Base-by-base conservation (phyloP, 345 rosid species). In the Heritiera fomes region DNA sequence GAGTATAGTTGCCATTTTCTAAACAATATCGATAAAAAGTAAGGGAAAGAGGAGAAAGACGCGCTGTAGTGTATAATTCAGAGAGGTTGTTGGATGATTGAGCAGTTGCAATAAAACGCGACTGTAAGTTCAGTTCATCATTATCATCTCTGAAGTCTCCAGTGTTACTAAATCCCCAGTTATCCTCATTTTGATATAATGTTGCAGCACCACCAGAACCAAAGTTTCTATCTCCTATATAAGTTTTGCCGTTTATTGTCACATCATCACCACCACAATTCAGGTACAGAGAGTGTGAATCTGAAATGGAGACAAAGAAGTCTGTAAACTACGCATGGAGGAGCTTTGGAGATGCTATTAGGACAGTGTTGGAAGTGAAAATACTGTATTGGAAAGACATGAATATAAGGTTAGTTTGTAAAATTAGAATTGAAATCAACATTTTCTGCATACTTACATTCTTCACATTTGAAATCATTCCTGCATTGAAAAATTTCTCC, bases 101-200 rank as follows among this genome's bases (percentile, higher is more conserved):
- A 6, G 14, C n/a, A 45, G 58, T 50, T 43, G 76, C 41, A 72
- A 70, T 75, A 74, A 46, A 79, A 43, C 69, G 75, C n/a, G 46
- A 32, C 40, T 13, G 79, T 49, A 8, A 30, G 43, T 82, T 64
- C 15, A 0, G 72, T 13, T 53, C 71, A 71, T 83, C 78, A 10
- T 72, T 0, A 53, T 84, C 86, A 65, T 88, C 88, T 79, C 64
- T 67, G 75, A 82, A 88, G 78, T 88, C 85, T 38, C 90, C 90
- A 20, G 83, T 84, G 86, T 77, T 88, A 56, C 85, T 86, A 62
- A 84, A 79, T 64, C 88, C 90, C 90, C 87, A 86, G 59, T 79
- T 74, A 62, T 74, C 41, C 12, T 12, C 65, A 45, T 61, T 53
- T 38, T 40, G 20, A 75, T 61, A 79, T 71, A 72, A 75, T 14